Evolutionary conservation across 2,329 filamentous ascomycete species (phyloP).

Genomic region (Hirsutella minnesotensis): DNA sequence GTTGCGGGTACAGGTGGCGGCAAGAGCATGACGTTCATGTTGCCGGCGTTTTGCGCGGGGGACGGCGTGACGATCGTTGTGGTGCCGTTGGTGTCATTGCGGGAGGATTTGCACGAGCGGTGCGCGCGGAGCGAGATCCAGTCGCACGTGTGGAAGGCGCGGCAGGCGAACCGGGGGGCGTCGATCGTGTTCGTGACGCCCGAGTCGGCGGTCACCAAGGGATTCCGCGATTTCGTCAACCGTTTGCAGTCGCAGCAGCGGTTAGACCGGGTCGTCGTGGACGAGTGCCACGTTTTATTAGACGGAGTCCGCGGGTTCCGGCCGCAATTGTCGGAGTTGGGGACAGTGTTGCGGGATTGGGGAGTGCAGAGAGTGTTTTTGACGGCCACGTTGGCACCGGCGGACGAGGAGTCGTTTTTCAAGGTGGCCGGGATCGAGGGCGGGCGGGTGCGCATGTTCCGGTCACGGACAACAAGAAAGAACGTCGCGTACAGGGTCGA

Average conservation of each 20-base stretch:
- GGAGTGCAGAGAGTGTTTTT: constrained; percentile 4
- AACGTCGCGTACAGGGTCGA: constrained; percentile 1
- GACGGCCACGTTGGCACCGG: constrained; percentile 3
- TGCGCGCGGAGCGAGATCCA: neutral
- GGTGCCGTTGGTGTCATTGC: constrained; percentile 3
- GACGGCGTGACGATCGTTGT: constrained; percentile 5
- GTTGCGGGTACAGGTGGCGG: constrained; percentile 5
- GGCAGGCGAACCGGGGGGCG: neutral
- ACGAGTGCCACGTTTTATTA: constrained; percentile 5
- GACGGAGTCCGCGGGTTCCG: neutral
- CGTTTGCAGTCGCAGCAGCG: neutral
- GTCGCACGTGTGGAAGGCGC: constrained; percentile 1
- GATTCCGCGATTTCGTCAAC: too few species aligned
- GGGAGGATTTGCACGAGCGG: constrained; percentile 2
- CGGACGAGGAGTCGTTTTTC: constrained; percentile 1
- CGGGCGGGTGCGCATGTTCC: neutral
- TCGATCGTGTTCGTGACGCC: constrained; percentile 4
- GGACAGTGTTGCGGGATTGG: neutral
- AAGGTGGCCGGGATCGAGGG: neutral
- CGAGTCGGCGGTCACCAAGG: too few species aligned
- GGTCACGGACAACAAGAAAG: neutral
- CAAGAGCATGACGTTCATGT: constrained; percentile 10
- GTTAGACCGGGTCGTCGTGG: constrained; percentile 3
- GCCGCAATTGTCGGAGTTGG: neutral
- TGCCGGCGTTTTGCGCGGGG: constrained; percentile 4